Evolutionary conservation across 2,329 filamentous ascomycete genomes (phyloP), one percentile per base, ranked within the genome.

Genomic region (Diaporthe humulicola): DNA sequence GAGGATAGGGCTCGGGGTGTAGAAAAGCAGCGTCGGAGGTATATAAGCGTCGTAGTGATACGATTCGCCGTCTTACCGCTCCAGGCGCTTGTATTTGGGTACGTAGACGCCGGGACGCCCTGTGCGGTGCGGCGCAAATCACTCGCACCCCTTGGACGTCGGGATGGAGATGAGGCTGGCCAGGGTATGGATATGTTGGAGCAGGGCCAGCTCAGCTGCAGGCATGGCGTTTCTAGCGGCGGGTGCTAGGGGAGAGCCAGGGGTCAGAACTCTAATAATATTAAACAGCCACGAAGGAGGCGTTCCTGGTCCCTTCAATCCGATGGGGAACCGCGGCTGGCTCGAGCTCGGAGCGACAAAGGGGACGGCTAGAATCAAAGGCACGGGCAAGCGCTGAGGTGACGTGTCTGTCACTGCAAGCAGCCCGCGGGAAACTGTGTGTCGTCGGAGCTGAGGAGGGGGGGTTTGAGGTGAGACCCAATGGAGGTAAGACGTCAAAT

Each of bases 31-130:
- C 28, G 50, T 42, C 48, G 58, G 48, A 14, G 28, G 38, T 72
- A 72, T 72, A 72, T 72, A 64, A 54, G 40, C 36, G 33, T 22
- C 15, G 45, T 33, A 45, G 40, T 45, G 33, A 48, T 42, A 64
- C 70, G 66, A 76, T 74, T 72, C 73, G 74, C 52, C n/a, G 52
- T 71, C 56, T 30, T 52, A 61, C 54, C 74, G 74, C 69, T 45
- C 38, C 61, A 74, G 48, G 54, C 74, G 72, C 73, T 45, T 36
- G n/a, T 22, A 33, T 54, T 22, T n/a, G 33, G 33, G 30, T 28
- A 50, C 33, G 54, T 74, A 72, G 72, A 74, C 72, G 72, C 72
- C 60, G 38, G 40, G 28, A 25, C 38, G 60, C 22, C n/a, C 25
- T 15, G 30, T 52, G 33, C 45, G n/a, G 30, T 54, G 30, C 15